phyloP scores from a whole-genome alignment of 768 basidiomycete species.

The Lactarius hengduanensis region DNA sequence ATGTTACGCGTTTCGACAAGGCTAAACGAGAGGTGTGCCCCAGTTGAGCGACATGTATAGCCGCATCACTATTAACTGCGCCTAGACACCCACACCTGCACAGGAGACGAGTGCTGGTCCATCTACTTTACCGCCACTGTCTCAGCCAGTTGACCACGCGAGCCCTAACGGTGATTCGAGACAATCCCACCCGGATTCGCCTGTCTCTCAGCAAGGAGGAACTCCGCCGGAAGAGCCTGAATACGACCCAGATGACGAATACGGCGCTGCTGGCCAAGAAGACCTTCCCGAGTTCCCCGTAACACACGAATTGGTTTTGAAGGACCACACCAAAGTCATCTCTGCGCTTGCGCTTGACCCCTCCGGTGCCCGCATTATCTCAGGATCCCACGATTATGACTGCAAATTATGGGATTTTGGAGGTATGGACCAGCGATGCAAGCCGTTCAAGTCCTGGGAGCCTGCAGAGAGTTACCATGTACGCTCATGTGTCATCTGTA shows the following conservation, averaged over 20 bases:
- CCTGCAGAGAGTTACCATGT: slow-evolving; percentile 93
- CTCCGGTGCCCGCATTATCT: slow-evolving; percentile 86
- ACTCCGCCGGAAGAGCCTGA: slow-evolving; percentile 34
- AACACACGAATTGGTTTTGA: slow-evolving; percentile 87
- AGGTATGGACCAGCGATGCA: slow-evolving; percentile 87
- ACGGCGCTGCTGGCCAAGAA: slow-evolving; percentile 44
- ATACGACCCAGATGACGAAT: slow-evolving; percentile 42
- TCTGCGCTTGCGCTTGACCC: slow-evolving; percentile 92
- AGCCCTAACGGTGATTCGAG: neutral
- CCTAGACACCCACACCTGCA: slow-evolving; percentile 11
- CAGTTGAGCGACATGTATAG: neutral
- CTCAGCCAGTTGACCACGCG: neutral
- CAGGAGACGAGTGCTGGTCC: slow-evolving; percentile 35
- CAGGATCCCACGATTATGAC: slow-evolving; percentile 97
- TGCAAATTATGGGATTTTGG: slow-evolving; percentile 99
- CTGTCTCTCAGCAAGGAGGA: slow-evolving; percentile 18
- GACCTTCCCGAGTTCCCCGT: slow-evolving; percentile 71
- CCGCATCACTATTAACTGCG: neutral
- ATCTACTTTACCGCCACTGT: slow-evolving; percentile 27
- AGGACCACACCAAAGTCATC: slow-evolving; percentile 95
- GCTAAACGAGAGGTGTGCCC: slow-evolving; percentile 52
- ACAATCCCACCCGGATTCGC: slow-evolving; percentile 2
- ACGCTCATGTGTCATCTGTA: slow-evolving; percentile 32
- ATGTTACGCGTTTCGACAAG: slow-evolving; percentile 78
- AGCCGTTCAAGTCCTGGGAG: slow-evolving; percentile 97